Evolutionary conservation across 208 protist genomes (phyloP), one percentile per base, ranked within the genome.

Genomic region (Trypanosoma cruzi): DNA sequence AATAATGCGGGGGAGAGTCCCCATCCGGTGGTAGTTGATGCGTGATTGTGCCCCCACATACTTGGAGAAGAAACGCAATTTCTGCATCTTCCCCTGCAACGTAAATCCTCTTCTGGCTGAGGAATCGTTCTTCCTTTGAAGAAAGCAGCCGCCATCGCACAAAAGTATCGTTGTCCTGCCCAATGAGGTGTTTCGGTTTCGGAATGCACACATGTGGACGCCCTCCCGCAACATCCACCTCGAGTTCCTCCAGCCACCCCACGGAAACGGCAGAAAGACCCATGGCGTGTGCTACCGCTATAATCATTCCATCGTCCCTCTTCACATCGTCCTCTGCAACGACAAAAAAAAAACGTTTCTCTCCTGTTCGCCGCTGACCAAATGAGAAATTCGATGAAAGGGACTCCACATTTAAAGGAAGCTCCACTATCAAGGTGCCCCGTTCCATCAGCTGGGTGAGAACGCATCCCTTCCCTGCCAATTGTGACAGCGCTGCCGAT

Each of bases 211-310:
- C 10, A 49, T 48, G 42, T 26, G 16, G 14, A 44, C 5, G 13
- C 6, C 14, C 4, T 29, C 52, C 32, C n/a, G 34, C 26, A 0
- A 49, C 59, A 24, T 62, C 37, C 2, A 11, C 49, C 11, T 61
- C 4, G 8, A 68, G 16, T 60, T 61, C 0, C 37, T 71, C 71
- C 59, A 85, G 62, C 83, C 83, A 89, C 24, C 62, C 56, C 8
- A 77, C 63, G 37, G 71, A 71, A 20, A 89, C 70, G 0, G 77
- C 76, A 24, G 79, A 78, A 24, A 89, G 66, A 6, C 83, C 83
- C n/a, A 85, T 56, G 7, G 80, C 80, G 71, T 89, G 83, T 2
- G 83, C 83, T 2, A 84, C 49, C 32, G 24, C 42, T 40, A 68
- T 63, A 5, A 52, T 22, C n/a, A 29, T 50, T 42, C 32, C 44